Base-by-base conservation (phyloP, 345 rosid genomes). In the Boechera stricta region DNA sequence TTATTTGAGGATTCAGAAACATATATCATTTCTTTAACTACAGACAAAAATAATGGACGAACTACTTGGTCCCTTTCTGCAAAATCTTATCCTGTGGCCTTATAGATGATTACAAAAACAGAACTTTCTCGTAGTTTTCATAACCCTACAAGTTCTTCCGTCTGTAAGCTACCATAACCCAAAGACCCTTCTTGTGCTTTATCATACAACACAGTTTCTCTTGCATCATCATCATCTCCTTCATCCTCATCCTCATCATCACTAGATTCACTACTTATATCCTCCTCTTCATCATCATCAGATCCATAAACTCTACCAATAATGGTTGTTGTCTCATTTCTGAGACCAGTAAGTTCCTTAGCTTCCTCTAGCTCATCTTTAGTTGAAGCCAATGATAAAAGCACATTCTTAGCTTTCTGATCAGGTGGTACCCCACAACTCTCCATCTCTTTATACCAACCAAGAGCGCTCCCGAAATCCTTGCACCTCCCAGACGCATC, bases 391-490 rank as follows among this genome's bases (percentile, higher is more conserved):
- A 92, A 82, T 26, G 97, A 92, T 42, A 90, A 77, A 13, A 94
- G 91, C 55, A 92, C 84, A 80, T 88, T 95, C 83, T 90, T 91
- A 15, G 99, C 95, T 80, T 92, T 95, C 84, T 84, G 89, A 83
- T 95, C 97, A 29, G 98, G 90, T 51, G 78, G 81, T 69, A 85
- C 64, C 28, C 98, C 91, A 36, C 73, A 56, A 60, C 80, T 77
- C 77, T 84, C 97, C 98, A 95, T 89, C 83, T 95, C 98, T 77
- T 82, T 92, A 53, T 83, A 92, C 98, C 99, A 92, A 60, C 74
- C 56, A 58, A 90, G 82, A 44, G 97, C 98, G n/a, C 91, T 90
- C 24, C 86, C 90, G 10, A 94, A 94, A 83, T 90, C 94, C 72
- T 63, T 81, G 72, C 84, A 88, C 73, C 86, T 94, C 66, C 99